Evolutionary conservation across 768 basidiomycete species (phyloP), one percentile per base, ranked within the genome.

Genomic region (Trametes punicea): DNA sequence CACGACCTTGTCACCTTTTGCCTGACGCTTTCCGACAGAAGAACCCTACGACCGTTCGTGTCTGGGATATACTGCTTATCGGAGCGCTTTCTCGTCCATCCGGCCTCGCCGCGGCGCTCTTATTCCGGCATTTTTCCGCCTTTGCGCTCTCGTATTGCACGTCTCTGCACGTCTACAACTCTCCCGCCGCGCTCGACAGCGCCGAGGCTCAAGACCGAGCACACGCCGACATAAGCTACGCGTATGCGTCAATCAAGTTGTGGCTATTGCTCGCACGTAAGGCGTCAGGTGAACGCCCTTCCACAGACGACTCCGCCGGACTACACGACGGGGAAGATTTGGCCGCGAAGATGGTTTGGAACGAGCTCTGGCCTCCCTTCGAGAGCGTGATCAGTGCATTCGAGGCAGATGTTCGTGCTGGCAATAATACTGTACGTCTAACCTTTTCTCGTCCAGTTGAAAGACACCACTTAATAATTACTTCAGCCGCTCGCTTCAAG

Each of bases 281-380:
- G 59, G 29, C 60, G 3, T 60, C 66, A 0, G 54, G 23, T 46
- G 18, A 46, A 27, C 41, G 39, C 23, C 16, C 56, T 0, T 21
- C 46, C 5, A 18, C 39, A 11, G 53, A 56, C 10, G 46, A 36
- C 6, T 20, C 40, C 3, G 61, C 55, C 2, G 46, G 40, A 15
- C 29, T 47, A 30, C 52, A 53, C 25, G 62, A 61, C 11, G 50
- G 40, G 11, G 70, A 67, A 34, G 55, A 59, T 26, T 25, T 50
- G 10, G 56, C 71, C 16, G 66, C 77, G 20, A 68, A 73, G 36
- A 71, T 68, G 38, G 75, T 89, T 9, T 91, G 88, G 88, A 88
- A 87, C 63, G 84, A 88, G 62, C 67, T 91, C 7, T 91, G 87
- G 88, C 81, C 86, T 2, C 77, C 84, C 1, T 88, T 87, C 52